phyloP scores from a whole-genome alignment of 768 basidiomycete species.

The Tylopilus vinaceipallidus region DNA sequence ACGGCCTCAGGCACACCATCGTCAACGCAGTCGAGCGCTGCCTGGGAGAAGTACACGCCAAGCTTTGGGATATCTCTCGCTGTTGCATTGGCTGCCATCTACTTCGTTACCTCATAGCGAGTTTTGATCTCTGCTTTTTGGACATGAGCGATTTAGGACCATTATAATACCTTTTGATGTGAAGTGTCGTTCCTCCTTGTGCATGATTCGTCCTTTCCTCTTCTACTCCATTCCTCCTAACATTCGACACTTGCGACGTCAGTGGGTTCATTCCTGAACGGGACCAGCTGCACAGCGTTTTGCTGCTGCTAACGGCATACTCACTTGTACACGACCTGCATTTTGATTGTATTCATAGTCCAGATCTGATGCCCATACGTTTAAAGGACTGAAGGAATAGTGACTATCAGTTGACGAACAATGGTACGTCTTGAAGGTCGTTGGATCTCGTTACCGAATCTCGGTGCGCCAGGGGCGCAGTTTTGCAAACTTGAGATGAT shows the following conservation, averaged over 20 bases:
- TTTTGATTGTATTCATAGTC: constrained; percentile 24
- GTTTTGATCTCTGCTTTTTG: constrained; percentile 8
- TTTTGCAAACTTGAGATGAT: neutral
- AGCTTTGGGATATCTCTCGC: constrained; percentile 13
- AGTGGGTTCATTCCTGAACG: constrained; percentile 10
- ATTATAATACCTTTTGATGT: constrained; percentile 12
- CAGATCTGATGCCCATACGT: neutral
- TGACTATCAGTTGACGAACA: constrained; percentile 13
- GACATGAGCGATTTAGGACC: constrained; percentile 11
- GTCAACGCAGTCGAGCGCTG: constrained; percentile 21
- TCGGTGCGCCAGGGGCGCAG: neutral
- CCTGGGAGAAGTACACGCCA: constrained; percentile 25
- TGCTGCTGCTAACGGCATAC: constrained; percentile 9
- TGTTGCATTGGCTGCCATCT: constrained; percentile 15
- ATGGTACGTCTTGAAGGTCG: neutral
- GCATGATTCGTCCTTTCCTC: constrained; percentile 8
- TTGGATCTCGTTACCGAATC: neutral
- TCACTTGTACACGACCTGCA: constrained; percentile 25
- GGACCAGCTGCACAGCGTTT: constrained; percentile 11
- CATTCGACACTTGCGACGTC: constrained; percentile 21
- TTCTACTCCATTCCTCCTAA: neutral
- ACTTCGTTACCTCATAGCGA: constrained; percentile 20
- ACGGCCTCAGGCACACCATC: constrained; percentile 4
- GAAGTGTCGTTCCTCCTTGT: constrained; percentile 16
- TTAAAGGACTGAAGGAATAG: neutral